Evolutionary conservation across 805 yeast genomes (phyloP), one percentile per base, ranked within the genome.

Genomic region (Saccharomycopsis sp.): DNA sequence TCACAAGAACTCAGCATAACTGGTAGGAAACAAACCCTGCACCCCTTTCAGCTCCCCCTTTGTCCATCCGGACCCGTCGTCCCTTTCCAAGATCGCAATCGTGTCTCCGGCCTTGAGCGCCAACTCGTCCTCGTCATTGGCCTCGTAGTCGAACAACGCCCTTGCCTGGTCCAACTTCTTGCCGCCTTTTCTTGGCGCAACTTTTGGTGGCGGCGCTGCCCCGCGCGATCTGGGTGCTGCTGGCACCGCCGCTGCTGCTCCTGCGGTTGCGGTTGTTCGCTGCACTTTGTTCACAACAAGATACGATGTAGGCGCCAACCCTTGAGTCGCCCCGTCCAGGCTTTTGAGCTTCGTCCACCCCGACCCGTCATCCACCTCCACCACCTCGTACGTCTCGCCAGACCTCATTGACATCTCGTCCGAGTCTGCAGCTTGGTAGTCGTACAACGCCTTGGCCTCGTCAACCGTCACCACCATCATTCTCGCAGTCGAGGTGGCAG

Each of bases 1-100:
- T 25, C 34, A 41, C 18, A 42, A 25, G 18, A 36, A 17, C n/a
- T 36, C 27, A 12, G 34, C 48, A 57, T 88, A 88, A 46, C 81
- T 67, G 0, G 92, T 77, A 4, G 97, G 97, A 59, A 84, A 78
- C 41, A 81, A 56, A 1, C 94, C 94, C 15, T 62, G 64, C 5
- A 47, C 49, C 0, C 89, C 92, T 48, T 75, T 65, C 5, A 80
- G 45, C 55, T 83, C 89, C 9, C 96, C 97, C 50, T 78, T 82
- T 2, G 96, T 88, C 99, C 99, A 92, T 0, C 98, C 98, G 30
- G 71, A 71, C 7, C 86, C 88, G 50, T 80, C 83, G 39, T 80
- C 82, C 38, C 77, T 84, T 21, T 71, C 77, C 1, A 82, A 53
- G 9, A 92, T 69, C 8, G 71, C 68, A 15, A 92, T 73, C 41